Evolutionary conservation across 2,329 filamentous ascomycete genomes (phyloP), one percentile per base, ranked within the genome.

Genomic region (Xylariaceae sp.): DNA sequence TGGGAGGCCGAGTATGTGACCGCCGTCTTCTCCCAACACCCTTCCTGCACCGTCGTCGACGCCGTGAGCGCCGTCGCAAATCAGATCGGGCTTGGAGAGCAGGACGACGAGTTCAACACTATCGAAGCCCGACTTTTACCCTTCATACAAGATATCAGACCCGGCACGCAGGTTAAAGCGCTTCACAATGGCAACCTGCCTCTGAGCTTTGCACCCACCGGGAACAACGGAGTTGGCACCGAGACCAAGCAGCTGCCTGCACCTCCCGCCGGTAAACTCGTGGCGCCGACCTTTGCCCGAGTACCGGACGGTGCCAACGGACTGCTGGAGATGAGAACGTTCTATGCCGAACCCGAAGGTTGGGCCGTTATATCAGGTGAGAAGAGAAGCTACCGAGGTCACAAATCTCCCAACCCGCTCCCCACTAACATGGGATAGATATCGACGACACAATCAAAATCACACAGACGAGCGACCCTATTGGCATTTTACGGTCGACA

Each of bases 361-460:
- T 97, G 91, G 91, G 83, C 83, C 12, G 73, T 97, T 12, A 85
- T 97, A 57, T 93, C 88, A 38, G 83, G 83, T 85, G 70, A 47
- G 72, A 33, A 36, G 31, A 34, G 28, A 10, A 36, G 22, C 22
- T 28, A 28, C 22, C 22, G 7, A 7, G 22, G 22, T 4, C 22
- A 28, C 22, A 28, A 28, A 28, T 28, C 22, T 28, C 22, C 22
- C 22, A 28, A 28, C 4, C 22, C 4, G 22, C 22, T 28, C 22
- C 22, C 40, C 19, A 11, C 40, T 62, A 50, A 62, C 45, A 28
- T 19, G 13, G 14, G 34, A 33, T 45, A 86, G 93, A 97, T 63
- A 83, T 97, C 60, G 94, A 97, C 66, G 93, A 97, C 71, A 96
- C 92, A 0, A 96, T 97, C 75, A 97, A 97, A 71, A 75, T 92